Base-by-base conservation (phyloP, 2,329 filamentous ascomycete genomes). In the Trichoderma sp. region DNA sequence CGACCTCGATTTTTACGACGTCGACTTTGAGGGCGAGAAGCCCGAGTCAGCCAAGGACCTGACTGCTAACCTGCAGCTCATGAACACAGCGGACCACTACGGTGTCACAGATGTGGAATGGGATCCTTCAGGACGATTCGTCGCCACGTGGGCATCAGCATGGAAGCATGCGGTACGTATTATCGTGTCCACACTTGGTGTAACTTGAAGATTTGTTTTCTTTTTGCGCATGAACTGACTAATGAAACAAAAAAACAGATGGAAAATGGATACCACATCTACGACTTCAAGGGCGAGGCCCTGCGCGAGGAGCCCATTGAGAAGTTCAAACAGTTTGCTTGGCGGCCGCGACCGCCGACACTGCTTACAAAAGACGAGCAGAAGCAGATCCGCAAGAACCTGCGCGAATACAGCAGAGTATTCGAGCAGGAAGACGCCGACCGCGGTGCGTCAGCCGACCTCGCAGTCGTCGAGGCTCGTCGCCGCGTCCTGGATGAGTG, bases 241-340 rank as follows among this genome's bases (percentile, higher is more conserved):
- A 45, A 64, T 34, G 12, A 1, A 2, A 25, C 19, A 45, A 12
- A 15, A 6, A 32, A 37, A 58, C 76, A 97, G 92, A 97, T 98
- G 93, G 95, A 99, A 85, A 99, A 98, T 79, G 95, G 95, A 71
- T 99, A 97, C 85, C 94, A 98, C 80, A 84, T 99, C 70, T 98
- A 97, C 86, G 94, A 97, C 78, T 99, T 99, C 87, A 92, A 90
- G 79, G 96, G 95, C 71, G 90, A 92, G 74, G 87, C 91, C 65
- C 88, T 99, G 65, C 90, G 93, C 68, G 96, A 99, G 82, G 92
- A 97, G 80, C 90, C 89, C 61, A 86, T 97, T 68, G 95, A 99
- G 73, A 96, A 96, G 81, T 98, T 99, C 88, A 97, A 97, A 87
- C 95, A 99, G 81, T 92, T 94, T 82, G 81, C 92, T 71, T 99